These are phyloP conservation scores for Tetradesmus lagerheimii DNA, from an alignment of 139 green algal species.

Conservation along the genomic window DNA sequence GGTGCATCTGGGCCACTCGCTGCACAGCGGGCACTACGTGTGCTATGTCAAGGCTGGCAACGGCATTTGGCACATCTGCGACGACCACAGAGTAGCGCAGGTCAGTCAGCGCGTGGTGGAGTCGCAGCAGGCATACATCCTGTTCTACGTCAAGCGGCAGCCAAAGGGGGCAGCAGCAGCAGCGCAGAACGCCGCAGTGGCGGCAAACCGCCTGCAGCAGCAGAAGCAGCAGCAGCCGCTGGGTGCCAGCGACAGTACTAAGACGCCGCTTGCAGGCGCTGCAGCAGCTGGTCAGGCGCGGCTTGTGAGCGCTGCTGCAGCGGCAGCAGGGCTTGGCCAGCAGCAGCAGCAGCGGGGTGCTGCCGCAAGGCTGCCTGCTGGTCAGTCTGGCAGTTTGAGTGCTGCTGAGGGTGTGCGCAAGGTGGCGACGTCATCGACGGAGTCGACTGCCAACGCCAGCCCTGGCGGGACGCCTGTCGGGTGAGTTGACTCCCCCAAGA, in stretches of 20 bases:
- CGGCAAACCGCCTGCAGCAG: conserved; percentile 27
- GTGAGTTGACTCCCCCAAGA: no score
- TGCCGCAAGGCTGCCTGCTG: not conserved
- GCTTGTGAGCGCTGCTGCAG: conserved; percentile 19
- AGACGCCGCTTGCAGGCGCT: not conserved
- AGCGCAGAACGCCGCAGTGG: not conserved
- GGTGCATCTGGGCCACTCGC: conserved; percentile 88
- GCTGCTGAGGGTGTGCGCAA: conserved; percentile 22
- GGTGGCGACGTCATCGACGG: conserved; percentile 40
- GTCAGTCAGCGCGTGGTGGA: conserved; percentile 85
- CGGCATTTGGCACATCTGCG: conserved; percentile 89
- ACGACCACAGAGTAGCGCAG: conserved; percentile 76
- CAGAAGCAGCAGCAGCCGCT: conserved; percentile 5
- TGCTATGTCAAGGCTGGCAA: conserved; percentile 84
- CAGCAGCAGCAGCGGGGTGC: conserved; percentile 25
- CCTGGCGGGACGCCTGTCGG: not conserved
- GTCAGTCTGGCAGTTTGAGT: conserved; percentile 24
- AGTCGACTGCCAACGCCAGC: conserved; percentile 41
- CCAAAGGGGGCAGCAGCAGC: conserved; percentile 21
- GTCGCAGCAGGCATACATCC: conserved; percentile 93
- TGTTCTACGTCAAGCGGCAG: conserved; percentile 89
- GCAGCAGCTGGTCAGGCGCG: not conserved
- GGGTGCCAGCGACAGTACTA: not conserved
- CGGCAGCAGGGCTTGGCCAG: conserved; percentile 20
- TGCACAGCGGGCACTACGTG: conserved; percentile 94